phyloP scores from a whole-genome alignment of 2,329 filamentous ascomycete species.

The Trichophyton benhamiae region DNA sequence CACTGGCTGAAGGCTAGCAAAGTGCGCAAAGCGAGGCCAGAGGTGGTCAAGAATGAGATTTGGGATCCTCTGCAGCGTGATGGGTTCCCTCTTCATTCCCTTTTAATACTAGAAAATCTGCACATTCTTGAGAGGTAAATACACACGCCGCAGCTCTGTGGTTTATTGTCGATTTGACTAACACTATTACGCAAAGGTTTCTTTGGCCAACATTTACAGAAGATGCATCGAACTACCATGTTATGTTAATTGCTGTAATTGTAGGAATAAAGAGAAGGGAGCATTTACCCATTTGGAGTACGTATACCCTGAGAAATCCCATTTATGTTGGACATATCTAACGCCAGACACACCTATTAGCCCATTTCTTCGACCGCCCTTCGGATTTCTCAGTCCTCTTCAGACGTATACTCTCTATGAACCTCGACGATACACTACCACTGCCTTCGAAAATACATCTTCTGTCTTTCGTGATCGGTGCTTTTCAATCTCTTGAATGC shows the following conservation, averaged over 20 bases:
- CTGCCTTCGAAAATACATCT: constrained; percentile 62
- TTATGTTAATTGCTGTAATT: constrained; percentile 73
- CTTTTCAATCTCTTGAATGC: constrained; percentile 88
- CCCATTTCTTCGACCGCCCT: constrained; percentile 62
- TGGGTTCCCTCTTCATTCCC: constrained; percentile 61
- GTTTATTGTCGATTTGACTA: constrained; percentile 8
- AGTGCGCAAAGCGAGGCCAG: constrained; percentile 62
- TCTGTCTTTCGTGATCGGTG: constrained; percentile 77
- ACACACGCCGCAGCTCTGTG: background rate
- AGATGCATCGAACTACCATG: constrained; percentile 80
- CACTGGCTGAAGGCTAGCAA: constrained; percentile 68
- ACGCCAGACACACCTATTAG: constrained; percentile 31
- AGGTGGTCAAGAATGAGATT: constrained; percentile 73
- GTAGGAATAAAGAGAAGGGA: constrained; percentile 81
- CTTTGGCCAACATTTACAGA: constrained; percentile 89
- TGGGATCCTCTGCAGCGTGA: constrained; percentile 82
- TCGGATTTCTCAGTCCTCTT: constrained; percentile 82
- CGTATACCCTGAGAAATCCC: constrained; percentile 1
- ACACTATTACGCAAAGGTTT: constrained; percentile 41
- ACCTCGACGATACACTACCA: constrained; percentile 56
- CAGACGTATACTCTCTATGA: constrained; percentile 78
- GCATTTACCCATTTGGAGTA: constrained; percentile 76
- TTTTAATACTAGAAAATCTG: constrained; percentile 76
- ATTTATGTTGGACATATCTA: constrained; percentile 19
- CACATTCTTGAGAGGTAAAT: constrained; percentile 71